phyloP scores from a whole-genome alignment of 2,329 filamentous ascomycete species.

The Dactylonectria estremocensis region DNA sequence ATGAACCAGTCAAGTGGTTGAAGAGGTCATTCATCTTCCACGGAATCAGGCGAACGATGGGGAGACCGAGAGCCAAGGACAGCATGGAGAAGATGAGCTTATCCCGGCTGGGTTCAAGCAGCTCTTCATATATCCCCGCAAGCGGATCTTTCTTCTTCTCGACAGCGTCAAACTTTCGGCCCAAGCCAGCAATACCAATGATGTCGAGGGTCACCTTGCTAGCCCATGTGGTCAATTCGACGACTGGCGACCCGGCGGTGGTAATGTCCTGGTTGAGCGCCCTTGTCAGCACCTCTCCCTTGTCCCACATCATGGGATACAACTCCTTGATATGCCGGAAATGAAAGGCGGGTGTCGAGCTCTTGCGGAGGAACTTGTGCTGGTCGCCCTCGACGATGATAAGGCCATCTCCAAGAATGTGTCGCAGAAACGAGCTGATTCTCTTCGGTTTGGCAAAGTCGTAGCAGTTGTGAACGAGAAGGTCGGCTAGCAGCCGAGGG shows the following conservation, averaged over 20 bases:
- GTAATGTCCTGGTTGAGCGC: constrained; percentile 61
- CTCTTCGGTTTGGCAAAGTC: constrained; percentile 67
- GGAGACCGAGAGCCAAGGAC: constrained; percentile 29
- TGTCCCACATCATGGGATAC: constrained; percentile 79
- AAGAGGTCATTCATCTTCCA: constrained; percentile 43
- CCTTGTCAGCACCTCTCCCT: constrained; percentile 54
- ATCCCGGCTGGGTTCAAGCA: constrained; percentile 63
- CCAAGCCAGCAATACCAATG: constrained; percentile 71
- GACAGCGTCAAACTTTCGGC: constrained; percentile 66
- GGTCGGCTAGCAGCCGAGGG: constrained; percentile 44
- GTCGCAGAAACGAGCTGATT: constrained; percentile 64
- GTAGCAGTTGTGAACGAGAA: constrained; percentile 59
- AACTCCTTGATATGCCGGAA: constrained; percentile 79
- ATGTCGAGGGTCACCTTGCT: constrained; percentile 72
- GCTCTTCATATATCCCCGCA: constrained; percentile 60
- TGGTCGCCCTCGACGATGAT: constrained; percentile 78
- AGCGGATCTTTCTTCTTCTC: constrained; percentile 57
- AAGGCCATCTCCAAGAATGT: constrained; percentile 72
- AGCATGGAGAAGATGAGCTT: constrained; percentile 57
- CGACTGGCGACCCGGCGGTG: constrained; percentile 28
- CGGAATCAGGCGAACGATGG: constrained; percentile 32
- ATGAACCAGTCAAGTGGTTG: constrained; percentile 27
- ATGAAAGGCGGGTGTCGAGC: constrained; percentile 76
- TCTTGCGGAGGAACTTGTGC: constrained; percentile 79
- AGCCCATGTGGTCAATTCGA: constrained; percentile 64